A percentile compares a stretch with the other conserved stretches of the same genome.
These are phyloP conservation scores for Helianthus annuus DNA, from an alignment of 129 eudicot genomes.

Conservation along the genomic window HanXRQr2.0-SUNRISE NC_035449.2:143438357-143438856, in stretches of 20 bases:
- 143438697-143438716: neutral
- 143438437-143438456: too few species aligned
- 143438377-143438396: too few species aligned
- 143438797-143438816: neutral
- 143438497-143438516: too few species aligned
- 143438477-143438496: too few species aligned
- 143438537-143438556: neutral
- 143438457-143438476: too few species aligned
- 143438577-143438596: neutral
- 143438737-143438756: neutral
- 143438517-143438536: too few species aligned
- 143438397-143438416: too few species aligned
- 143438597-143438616: neutral
- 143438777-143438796: neutral
- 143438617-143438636: neutral
- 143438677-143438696: neutral
- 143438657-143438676: neutral
- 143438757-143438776: neutral
- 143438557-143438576: neutral
- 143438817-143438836: neutral
- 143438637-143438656: neutral
- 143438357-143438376: too few species aligned
- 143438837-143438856: neutral
- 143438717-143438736: neutral
- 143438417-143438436: too few species aligned